Percentiles rank a stretch among this genome's conserved stretches.
These are phyloP conservation scores for Leptomonas pyrrhocoris DNA, from an alignment of 208 protist genomes.

Conservation along the genomic window DNA sequence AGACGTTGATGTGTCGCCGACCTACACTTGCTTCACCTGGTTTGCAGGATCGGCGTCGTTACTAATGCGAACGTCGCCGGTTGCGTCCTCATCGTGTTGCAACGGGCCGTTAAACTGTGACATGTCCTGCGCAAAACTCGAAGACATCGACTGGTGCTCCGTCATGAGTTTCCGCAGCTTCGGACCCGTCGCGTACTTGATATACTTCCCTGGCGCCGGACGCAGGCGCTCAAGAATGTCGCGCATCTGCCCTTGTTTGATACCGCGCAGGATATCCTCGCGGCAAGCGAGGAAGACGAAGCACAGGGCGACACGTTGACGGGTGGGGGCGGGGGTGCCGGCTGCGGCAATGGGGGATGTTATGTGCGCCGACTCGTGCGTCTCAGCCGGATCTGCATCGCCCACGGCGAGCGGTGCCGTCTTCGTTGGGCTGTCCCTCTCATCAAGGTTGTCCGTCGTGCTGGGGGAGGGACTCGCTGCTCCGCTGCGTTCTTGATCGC, in stretches of 20 bases:
- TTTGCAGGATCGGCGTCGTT: not conserved
- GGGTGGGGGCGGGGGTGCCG: not conserved
- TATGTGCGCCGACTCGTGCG: not conserved
- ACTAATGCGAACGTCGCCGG: not conserved
- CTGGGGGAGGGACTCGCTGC: not conserved
- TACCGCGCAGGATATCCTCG: conserved; percentile 59
- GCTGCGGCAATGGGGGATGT: not conserved
- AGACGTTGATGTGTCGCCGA: too few relatives aligned
- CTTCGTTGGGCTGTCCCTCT: not conserved
- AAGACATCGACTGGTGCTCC: conserved; percentile 34
- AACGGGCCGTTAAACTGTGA: conserved; percentile 3
- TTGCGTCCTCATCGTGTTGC: not conserved
- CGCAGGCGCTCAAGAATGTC: conserved; percentile 43
- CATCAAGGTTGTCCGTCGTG: not conserved
- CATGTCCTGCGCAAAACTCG: conserved; percentile 28
- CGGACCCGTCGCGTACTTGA: conserved; percentile 65
- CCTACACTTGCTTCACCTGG: not conserved
- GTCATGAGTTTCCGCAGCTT: conserved; percentile 45
- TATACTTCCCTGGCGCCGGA: conserved; percentile 44
- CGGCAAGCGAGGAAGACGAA: conserved; percentile 74
- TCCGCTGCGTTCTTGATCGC: too few relatives aligned
- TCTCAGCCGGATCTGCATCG: not conserved
- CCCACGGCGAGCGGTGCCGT: not conserved
- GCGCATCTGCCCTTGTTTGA: conserved; percentile 28
- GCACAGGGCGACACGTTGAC: conserved; percentile 35